phyloP scores from a whole-genome alignment of 192 early-diverging fungal genomes.

The Coemansia pectinata region DNA sequence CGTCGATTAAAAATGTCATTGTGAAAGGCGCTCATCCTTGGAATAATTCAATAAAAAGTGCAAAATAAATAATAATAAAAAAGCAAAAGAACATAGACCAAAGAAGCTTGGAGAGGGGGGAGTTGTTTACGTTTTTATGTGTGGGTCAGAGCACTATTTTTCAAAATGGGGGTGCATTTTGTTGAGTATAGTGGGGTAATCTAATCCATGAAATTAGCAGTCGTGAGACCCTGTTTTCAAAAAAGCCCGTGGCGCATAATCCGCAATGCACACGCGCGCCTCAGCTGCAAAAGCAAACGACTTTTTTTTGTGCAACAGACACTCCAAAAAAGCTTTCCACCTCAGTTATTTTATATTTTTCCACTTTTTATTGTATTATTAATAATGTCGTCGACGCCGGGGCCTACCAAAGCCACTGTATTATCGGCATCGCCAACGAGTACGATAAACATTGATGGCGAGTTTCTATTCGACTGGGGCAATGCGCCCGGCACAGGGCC shows the following conservation, averaged over 20 bases:
- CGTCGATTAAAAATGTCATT: slow-evolving; percentile 46
- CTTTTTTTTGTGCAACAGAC: background rate
- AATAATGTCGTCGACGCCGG: background rate
- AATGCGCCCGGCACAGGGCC: slow-evolving; percentile 52
- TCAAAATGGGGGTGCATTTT: background rate
- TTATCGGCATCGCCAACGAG: background rate
- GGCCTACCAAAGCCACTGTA: background rate
- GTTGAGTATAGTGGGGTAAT: slow-evolving; percentile 4
- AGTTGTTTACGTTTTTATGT: background rate
- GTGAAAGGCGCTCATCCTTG: slow-evolving; percentile 42
- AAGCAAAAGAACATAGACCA: background rate
- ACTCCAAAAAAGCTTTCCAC: background rate
- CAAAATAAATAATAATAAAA: background rate
- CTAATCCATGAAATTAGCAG: background rate
- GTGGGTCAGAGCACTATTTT: background rate
- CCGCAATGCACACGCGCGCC: background rate
- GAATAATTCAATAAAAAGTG: background rate
- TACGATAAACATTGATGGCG: slow-evolving; percentile 28
- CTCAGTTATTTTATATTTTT: background rate
- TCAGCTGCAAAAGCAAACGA: background rate
- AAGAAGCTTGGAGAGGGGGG: background rate
- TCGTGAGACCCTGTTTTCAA: background rate
- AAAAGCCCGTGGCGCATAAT: background rate
- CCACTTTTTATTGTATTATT: background rate
- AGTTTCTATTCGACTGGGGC: slow-evolving; percentile 49